Conservation (phyloP, 805 yeast genomes). For the Grigorovia humatica region DNA sequence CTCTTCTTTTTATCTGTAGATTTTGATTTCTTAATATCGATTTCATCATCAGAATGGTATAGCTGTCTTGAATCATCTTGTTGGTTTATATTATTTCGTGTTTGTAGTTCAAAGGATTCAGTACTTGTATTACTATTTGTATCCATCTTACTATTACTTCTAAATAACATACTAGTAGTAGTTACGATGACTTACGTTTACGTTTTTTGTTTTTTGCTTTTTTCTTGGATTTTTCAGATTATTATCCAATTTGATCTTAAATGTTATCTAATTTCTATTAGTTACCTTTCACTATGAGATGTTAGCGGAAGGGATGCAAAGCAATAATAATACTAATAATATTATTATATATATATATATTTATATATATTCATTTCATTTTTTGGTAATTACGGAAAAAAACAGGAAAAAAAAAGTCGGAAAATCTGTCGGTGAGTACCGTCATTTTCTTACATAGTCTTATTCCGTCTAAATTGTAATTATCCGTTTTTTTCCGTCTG, state of each 20-base stretch:
- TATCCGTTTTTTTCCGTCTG: background rate
- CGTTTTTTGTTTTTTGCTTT: too few species aligned
- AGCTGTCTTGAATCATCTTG: background rate
- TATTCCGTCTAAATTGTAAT: background rate
- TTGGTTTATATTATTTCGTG: background rate
- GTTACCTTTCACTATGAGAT: too few species aligned
- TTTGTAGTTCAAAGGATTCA: background rate
- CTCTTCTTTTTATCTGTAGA: too few species aligned
- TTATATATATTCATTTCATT: too few species aligned
- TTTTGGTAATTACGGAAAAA: too few species aligned
- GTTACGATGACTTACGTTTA: background rate
- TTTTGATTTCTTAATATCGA: background rate
- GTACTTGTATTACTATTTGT: background rate
- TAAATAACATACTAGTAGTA: background rate
- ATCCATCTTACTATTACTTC: background rate
- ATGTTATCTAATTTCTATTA: too few species aligned
- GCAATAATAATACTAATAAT: too few species aligned
- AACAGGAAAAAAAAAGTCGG: background rate
- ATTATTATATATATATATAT: too few species aligned
- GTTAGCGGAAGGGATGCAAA: too few species aligned
- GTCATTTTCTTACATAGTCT: background rate
- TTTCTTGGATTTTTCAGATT: too few species aligned
- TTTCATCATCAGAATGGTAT: background rate
- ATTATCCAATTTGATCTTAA: too few species aligned
- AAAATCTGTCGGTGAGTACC: background rate